phyloP scores from a whole-genome alignment of 1,139 yeast species.

The Hyphopichia wangnamkhiaoensis region DNA sequence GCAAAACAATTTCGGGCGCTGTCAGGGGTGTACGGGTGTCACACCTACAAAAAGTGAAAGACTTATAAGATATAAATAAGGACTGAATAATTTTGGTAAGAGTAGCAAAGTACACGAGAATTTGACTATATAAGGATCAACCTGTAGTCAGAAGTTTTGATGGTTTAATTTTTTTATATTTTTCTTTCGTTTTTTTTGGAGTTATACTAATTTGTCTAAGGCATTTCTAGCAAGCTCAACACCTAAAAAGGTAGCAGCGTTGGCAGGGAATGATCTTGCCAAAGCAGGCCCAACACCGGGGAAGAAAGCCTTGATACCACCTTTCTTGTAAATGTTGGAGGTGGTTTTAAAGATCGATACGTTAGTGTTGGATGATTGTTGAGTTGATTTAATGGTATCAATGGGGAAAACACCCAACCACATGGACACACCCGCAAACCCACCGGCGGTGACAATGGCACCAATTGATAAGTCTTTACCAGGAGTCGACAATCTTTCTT shows the following conservation, averaged over 20 bases:
- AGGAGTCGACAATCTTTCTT: conserved; percentile 57
- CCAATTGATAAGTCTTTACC: conserved; percentile 63
- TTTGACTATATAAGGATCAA: neutral
- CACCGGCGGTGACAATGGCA: conserved; percentile 89
- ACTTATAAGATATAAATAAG: no score
- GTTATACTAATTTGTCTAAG: conserved; percentile 43
- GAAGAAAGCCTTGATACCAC: conserved; percentile 91
- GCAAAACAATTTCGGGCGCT: no score
- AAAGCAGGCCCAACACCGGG: conserved; percentile 97
- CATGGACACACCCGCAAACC: conserved; percentile 94
- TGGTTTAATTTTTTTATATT: neutral
- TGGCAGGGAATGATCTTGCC: conserved; percentile 94
- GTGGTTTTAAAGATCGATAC: conserved; percentile 70
- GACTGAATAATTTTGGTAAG: neutral
- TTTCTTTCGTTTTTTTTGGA: neutral
- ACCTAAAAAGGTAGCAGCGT: conserved; percentile 96
- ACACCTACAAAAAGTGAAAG: neutral
- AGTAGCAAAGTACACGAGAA: neutral
- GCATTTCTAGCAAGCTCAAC: conserved; percentile 84
- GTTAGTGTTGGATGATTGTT: conserved; percentile 64
- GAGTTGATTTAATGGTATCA: conserved; percentile 89
- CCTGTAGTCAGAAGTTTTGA: neutral
- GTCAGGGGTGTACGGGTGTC: neutral
- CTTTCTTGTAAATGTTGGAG: conserved; percentile 58
- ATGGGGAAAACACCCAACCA: conserved; percentile 97